Evolutionary conservation across 345 rosid species (phyloP).

Genomic region (Anacardium occidentale): DNA sequence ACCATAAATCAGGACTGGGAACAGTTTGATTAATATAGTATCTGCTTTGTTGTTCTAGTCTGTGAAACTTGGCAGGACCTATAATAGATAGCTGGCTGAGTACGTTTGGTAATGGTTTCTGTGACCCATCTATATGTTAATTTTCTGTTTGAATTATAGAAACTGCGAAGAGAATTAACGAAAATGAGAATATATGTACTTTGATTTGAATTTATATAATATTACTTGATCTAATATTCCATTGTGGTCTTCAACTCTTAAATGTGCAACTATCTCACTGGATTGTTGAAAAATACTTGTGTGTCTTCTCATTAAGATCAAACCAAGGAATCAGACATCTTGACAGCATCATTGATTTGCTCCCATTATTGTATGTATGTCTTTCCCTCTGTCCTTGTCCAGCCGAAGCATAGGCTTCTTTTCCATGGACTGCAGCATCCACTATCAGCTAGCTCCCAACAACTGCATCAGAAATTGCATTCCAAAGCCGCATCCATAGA

Average conservation of each 20-base stretch:
- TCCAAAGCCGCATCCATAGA: neutral
- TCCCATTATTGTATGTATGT: neutral
- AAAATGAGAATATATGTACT: neutral
- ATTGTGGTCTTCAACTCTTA: neutral
- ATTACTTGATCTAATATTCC: neutral
- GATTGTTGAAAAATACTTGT: neutral
- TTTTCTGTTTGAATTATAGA: neutral
- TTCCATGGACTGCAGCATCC: constrained; percentile 10
- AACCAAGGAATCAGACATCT: neutral
- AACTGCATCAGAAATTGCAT: constrained; percentile 1
- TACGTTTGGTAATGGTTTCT: neutral
- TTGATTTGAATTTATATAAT: constrained; percentile 1
- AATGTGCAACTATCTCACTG: neutral
- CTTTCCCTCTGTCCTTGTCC: constrained; percentile 12
- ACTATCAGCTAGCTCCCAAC: constrained; percentile 5
- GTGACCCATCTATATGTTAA: neutral
- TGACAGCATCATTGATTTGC: neutral
- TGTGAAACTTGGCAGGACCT: constrained; percentile 8
- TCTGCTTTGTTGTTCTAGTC: constrained; percentile 14
- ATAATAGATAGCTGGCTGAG: neutral
- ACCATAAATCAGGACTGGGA: constrained; percentile 65
- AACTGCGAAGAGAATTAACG: neutral
- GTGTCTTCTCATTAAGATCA: constrained; percentile 1
- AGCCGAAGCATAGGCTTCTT: constrained; percentile 15
- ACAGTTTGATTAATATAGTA: constrained; percentile 55